Evolutionary conservation across 177 flowering plant genomes (phyloP).

Genomic region (Telopea speciosissima): DNA sequence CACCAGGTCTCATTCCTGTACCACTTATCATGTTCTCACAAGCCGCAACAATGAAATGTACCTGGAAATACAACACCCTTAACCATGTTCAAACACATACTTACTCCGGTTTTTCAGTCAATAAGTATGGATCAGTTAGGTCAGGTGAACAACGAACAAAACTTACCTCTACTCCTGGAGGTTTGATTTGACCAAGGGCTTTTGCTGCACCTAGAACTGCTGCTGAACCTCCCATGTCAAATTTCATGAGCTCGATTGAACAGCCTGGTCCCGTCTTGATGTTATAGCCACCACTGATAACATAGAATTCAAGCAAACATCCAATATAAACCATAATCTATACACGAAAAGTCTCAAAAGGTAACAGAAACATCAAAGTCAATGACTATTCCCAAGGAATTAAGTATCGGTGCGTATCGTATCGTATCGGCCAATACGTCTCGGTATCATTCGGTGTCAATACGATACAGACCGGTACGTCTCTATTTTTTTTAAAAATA

Average conservation of each 20-base stretch:
- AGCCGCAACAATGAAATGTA: slow-evolving; percentile 93
- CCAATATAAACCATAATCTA: slow-evolving; percentile 1
- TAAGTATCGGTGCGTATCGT: too few relatives aligned
- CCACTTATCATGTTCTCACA: slow-evolving; percentile 99
- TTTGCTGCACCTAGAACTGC: slow-evolving; percentile 97
- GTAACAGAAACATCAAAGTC: background rate
- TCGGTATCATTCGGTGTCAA: too few relatives aligned
- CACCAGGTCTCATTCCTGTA: slow-evolving; percentile 98
- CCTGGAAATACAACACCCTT: slow-evolving; percentile 35
- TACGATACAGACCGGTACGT: too few relatives aligned
- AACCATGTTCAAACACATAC: background rate
- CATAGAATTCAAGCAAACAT: slow-evolving; percentile 11
- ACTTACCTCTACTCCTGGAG: slow-evolving; percentile 89
- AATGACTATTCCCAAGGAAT: background rate
- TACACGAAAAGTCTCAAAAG: background rate
- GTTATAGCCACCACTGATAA: slow-evolving; percentile 97
- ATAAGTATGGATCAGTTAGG: too few relatives aligned
- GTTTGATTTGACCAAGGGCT: slow-evolving; percentile 92
- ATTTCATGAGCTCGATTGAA: slow-evolving; percentile 86
- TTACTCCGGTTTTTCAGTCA: background rate
- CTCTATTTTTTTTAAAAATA: too few relatives aligned
- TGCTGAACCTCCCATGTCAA: slow-evolving; percentile 98
- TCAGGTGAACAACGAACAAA: background rate
- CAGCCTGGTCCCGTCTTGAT: slow-evolving; percentile 93
- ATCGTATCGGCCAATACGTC: too few relatives aligned